Evolutionary conservation across 441 rosid genomes (phyloP).

Genomic region (Pelargonium australe): DNA sequence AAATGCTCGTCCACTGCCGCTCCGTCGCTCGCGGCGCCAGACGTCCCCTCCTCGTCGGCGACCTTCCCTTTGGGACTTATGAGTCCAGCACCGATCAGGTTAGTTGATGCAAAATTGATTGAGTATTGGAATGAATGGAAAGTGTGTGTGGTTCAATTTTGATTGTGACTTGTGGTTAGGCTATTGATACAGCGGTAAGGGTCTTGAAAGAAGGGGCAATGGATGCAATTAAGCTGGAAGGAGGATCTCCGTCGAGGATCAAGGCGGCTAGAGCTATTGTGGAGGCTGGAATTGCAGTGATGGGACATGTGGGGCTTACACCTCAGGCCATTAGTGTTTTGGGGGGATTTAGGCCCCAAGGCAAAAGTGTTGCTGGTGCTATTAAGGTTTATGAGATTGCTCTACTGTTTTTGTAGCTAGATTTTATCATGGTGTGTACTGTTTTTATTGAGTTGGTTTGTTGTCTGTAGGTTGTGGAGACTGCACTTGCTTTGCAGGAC

Average conservation of each 20-base stretch:
- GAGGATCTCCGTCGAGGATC: conserved; percentile 72
- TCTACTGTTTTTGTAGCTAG: neutral
- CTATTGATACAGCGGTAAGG: conserved; percentile 75
- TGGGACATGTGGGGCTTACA: conserved; percentile 92
- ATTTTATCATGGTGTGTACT: neutral
- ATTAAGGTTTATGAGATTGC: conserved; percentile 44
- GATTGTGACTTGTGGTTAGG: conserved; percentile 27
- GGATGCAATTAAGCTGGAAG: conserved; percentile 92
- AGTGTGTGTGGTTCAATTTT: neutral
- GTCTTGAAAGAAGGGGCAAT: conserved; percentile 85
- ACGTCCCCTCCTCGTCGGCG: conserved; percentile 73
- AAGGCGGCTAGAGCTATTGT: conserved; percentile 74
- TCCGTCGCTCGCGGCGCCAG: conserved; percentile 82
- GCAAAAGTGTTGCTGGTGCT: conserved; percentile 64
- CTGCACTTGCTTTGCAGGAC: conserved; percentile 82
- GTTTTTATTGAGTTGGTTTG: conserved; percentile 15
- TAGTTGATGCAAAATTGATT: neutral
- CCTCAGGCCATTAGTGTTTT: conserved; percentile 92
- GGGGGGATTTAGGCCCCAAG: conserved; percentile 94
- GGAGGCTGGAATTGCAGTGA: conserved; percentile 89
- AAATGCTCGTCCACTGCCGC: conserved; percentile 91
- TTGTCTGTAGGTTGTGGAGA: conserved; percentile 63
- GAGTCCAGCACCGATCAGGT: conserved; percentile 71
- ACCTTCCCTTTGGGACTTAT: conserved; percentile 82
- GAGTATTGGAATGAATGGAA: neutral